Base-by-base conservation (phyloP, 2,329 filamentous ascomycete genomes). In the Alternaria metachromatica region DNA sequence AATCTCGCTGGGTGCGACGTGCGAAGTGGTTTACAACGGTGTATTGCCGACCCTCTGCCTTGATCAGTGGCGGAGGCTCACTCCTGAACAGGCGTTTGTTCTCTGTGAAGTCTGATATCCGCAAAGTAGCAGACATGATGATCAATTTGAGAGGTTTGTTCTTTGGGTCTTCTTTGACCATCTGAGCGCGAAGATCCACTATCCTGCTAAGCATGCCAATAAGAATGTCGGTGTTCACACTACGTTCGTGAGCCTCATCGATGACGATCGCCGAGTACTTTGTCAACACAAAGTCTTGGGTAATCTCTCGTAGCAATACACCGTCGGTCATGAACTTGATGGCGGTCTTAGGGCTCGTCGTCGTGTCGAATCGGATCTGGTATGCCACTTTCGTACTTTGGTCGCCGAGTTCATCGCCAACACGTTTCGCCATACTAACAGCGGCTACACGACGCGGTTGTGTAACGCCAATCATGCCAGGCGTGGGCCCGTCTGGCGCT, bases 251-350 rank as follows among this genome's bases (percentile, higher is more conserved):
- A 2, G 96, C 96, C 81, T 99, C 96, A 74, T 99, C 96, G 64
- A 99, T 95, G 53, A 99, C 88, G 56, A 99, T 92, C 13, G 92
- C 92, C 0, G 95, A 97, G 80, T 99, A 99, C 72, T 96, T 96
- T 54, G 87, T 88, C 48, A 99, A 82, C 0, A 93, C 87, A 74
- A 98, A 93, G 76, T 99, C 96, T 68, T 96, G 90, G 1, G 92
- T 90, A 58, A 97, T 91, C 80, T 99, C 96, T 60, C 96, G 90
- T 10, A 99, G 86, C 63, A 99, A 84, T 26, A 99, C 94, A 86
- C 96, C 96, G 80, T 99, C 96, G 0, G 96, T 99, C 94, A 99
- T 97, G 82, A 98, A 99, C 79, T 99, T 99, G 78, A 99, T 88
- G 6, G 93, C 92, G 0, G 96, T 99, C 56, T 93, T 90, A 26